These are phyloP conservation scores for Roridomyces roridus DNA, from an alignment of 768 basidiomycete genomes.

Conservation along the genomic window DNA sequence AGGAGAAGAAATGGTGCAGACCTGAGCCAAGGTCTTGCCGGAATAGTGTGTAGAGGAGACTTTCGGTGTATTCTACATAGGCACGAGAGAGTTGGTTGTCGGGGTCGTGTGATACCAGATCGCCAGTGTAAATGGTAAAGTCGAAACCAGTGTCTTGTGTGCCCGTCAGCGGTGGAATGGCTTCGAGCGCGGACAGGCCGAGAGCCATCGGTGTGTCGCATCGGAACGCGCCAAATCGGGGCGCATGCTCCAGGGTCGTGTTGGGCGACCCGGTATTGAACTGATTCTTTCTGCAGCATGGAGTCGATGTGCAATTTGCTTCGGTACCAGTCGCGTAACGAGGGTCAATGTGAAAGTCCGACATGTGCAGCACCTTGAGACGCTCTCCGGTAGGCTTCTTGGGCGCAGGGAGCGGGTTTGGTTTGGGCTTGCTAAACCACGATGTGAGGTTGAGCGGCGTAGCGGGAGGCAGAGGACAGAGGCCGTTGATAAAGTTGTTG, in stretches of 20 bases:
- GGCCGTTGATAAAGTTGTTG: constrained; percentile 21
- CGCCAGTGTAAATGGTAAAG: constrained; percentile 75
- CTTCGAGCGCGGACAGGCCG: constrained; percentile 62
- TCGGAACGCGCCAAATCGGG: constrained; percentile 67
- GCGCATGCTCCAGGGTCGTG: constrained; percentile 59
- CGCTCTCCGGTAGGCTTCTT: constrained; percentile 67
- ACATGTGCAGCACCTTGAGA: constrained; percentile 78
- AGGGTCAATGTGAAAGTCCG: constrained; percentile 79
- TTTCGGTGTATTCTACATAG: constrained; percentile 70
- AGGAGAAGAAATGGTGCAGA: too few relatives aligned
- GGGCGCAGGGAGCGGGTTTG: constrained; percentile 63
- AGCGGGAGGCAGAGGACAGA: constrained; percentile 62
- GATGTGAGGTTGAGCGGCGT: constrained; percentile 64
- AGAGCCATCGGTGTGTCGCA: constrained; percentile 75
- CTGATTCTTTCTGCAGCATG: constrained; percentile 68
- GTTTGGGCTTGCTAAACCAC: constrained; percentile 84
- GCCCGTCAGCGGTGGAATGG: constrained; percentile 70
- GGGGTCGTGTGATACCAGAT: constrained; percentile 75
- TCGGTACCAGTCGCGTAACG: constrained; percentile 73
- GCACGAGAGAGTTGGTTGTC: constrained; percentile 57
- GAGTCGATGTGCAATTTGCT: constrained; percentile 70
- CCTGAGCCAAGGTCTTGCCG: constrained; percentile 41
- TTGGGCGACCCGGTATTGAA: constrained; percentile 59
- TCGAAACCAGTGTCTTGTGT: constrained; percentile 67
- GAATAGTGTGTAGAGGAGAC: constrained; percentile 70